Conservation (phyloP, 441 rosid species). For the Hypseocharis bilobata region DNA sequence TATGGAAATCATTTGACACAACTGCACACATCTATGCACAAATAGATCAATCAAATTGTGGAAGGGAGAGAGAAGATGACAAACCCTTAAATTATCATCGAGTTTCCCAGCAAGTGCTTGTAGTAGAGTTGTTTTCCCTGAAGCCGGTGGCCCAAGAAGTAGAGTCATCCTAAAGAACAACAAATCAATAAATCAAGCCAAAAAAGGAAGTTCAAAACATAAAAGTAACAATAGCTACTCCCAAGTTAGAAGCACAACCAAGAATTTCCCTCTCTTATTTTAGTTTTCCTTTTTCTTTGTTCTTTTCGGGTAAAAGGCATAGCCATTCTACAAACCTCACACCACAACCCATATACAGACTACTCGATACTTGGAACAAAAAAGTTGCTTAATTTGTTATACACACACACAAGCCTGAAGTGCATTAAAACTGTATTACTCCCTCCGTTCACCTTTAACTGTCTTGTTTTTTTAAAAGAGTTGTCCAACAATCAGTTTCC, state of each 20-base stretch:
- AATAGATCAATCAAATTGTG: neutral
- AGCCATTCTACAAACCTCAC: constrained; percentile 15
- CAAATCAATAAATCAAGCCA: neutral
- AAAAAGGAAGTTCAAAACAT: too few species aligned
- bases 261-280: too few species aligned
- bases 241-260: too few species aligned
- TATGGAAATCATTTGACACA: neutral
- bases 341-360: constrained; percentile 24
- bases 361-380: too few species aligned
- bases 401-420: too few species aligned
- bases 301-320: too few species aligned
- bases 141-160: constrained; percentile 82
- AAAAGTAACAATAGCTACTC: neutral
- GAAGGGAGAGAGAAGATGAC: neutral
- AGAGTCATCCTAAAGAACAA: constrained; percentile 59
- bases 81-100: constrained; percentile 49
- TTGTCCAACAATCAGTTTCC: too few species aligned
- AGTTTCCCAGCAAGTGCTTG: constrained; percentile 71
- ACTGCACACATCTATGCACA: neutral
- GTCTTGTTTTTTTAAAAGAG: too few species aligned
- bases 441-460: too few species aligned
- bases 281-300: too few species aligned
- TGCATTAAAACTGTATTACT: too few species aligned
- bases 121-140: constrained; percentile 75
- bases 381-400: too few species aligned